Evolutionary conservation across 2,329 filamentous ascomycete genomes (phyloP).

Genomic region (Penicillium sp.): DNA sequence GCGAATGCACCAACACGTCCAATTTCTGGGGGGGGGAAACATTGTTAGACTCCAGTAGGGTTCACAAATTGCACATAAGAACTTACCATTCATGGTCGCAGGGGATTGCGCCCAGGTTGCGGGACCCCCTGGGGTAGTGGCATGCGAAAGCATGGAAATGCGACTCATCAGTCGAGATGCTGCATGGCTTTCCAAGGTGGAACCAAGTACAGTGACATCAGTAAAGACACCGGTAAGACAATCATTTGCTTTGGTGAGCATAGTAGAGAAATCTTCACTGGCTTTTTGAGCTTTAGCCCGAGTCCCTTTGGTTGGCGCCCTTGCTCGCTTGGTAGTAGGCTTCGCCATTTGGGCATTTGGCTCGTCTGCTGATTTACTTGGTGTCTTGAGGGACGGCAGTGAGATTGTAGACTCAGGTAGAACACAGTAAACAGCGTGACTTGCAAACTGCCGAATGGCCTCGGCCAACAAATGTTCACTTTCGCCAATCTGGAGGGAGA

Average conservation of each 20-base stretch:
- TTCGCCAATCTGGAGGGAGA: conserved; percentile 50
- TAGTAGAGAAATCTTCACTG: conserved; percentile 37
- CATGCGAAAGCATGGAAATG: conserved; percentile 45
- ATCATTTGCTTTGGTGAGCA: conserved; percentile 38
- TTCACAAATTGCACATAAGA: not conserved
- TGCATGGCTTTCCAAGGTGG: conserved; percentile 41
- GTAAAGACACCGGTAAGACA: conserved; percentile 35
- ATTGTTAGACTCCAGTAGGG: conserved; percentile 14
- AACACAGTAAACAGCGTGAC: conserved; percentile 82
- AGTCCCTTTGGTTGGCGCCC: conserved; percentile 27
- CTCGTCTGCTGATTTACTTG: conserved; percentile 37
- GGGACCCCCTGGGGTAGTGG: conserved; percentile 35
- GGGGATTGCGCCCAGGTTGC: conserved; percentile 31
- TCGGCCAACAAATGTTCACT: conserved; percentile 40
- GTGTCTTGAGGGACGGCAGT: conserved; percentile 66
- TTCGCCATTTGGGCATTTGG: conserved; percentile 32
- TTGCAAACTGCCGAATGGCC: conserved; percentile 59
- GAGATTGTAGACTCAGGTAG: conserved; percentile 92
- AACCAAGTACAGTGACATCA: conserved; percentile 36
- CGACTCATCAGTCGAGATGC: conserved; percentile 41
- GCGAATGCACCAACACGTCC: conserved; percentile 44
- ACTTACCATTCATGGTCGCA: conserved; percentile 42
- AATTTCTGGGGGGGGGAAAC: conserved; percentile 30
- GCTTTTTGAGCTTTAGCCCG: conserved; percentile 31
- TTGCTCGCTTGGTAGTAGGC: conserved; percentile 27